Conservation (phyloP, 1,284 basidiomycete species). For the Ustilago tritici region DNA sequence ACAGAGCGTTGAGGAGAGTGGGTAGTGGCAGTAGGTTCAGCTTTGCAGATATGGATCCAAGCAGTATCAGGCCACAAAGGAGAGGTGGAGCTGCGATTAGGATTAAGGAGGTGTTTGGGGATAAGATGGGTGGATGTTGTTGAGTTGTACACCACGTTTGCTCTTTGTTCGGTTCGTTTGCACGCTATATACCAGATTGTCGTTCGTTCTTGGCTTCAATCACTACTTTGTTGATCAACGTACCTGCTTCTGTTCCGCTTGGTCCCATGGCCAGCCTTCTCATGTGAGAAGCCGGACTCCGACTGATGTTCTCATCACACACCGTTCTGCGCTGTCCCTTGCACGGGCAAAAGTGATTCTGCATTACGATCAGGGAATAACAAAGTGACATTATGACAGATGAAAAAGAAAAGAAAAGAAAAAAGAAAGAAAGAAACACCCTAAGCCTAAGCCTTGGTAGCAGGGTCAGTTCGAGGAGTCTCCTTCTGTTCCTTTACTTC, state of each 20-base stretch:
- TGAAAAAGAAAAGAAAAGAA: too few species aligned
- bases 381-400: too few species aligned
- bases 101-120: constrained; percentile 48
- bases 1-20: constrained; percentile 77
- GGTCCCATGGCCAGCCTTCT: background rate
- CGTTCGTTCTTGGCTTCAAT: constrained; percentile 15
- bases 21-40: constrained; percentile 53
- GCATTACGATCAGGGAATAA: too few species aligned
- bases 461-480: constrained; percentile 9
- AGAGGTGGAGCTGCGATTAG: constrained; percentile 24
- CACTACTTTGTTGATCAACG: constrained; percentile 5
- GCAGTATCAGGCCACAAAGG: constrained; percentile 22
- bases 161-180: background rate
- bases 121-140: constrained; percentile 51
- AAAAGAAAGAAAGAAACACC: too few species aligned
- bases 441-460: constrained; percentile 14
- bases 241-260: background rate
- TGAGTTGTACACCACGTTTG: constrained; percentile 8
- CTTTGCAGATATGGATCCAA: constrained; percentile 54
- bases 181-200: constrained; percentile 31
- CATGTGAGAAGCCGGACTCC: background rate
- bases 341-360: too few species aligned
- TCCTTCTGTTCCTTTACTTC: constrained; percentile 11
- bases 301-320: too few species aligned
- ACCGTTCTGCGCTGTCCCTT: too few species aligned